phyloP scores from a whole-genome alignment of 1,284 basidiomycete genomes.

The Ceratobasidium sp. region DNA sequence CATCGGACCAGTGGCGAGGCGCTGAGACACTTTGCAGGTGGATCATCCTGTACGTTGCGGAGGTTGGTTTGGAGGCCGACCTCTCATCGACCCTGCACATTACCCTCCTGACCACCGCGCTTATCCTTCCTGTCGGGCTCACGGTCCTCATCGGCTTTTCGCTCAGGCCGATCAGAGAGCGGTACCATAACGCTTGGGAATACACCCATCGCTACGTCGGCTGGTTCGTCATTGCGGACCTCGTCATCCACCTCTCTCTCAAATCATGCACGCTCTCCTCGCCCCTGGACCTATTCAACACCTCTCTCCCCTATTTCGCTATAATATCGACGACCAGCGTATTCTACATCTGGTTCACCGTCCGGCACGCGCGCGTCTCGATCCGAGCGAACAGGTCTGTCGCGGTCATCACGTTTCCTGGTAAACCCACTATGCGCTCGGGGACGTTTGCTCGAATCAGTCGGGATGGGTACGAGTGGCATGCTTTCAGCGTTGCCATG shows the following conservation, averaged over 20 bases:
- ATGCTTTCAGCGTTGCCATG: conserved; percentile 41
- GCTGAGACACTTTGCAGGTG: conserved; percentile 20
- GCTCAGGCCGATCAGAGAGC: conserved; percentile 30
- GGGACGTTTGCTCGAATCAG: conserved; percentile 37
- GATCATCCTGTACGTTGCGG: conserved; percentile 15
- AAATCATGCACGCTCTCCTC: conserved; percentile 10
- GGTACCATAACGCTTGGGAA: conserved; percentile 41
- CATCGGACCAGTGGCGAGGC: neutral
- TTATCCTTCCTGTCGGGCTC: conserved; percentile 19
- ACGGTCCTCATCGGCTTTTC: conserved; percentile 31
- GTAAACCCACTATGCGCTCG: conserved; percentile 18
- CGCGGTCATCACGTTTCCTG: conserved; percentile 32
- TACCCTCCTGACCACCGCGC: conserved; percentile 15
- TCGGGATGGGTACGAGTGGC: conserved; percentile 32
- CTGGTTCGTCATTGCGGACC: conserved; percentile 36
- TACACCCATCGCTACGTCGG: conserved; percentile 39
- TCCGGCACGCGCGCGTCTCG: conserved; percentile 16
- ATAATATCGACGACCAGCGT: conserved; percentile 10
- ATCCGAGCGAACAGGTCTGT: conserved; percentile 28
- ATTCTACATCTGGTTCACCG: conserved; percentile 41
- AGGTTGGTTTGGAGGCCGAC: neutral
- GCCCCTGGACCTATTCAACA: conserved; percentile 1
- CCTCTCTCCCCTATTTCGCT: conserved; percentile 30
- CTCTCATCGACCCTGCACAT: conserved; percentile 16
- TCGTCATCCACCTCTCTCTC: conserved; percentile 10